Evolutionary conservation across 2,329 filamentous ascomycete genomes (phyloP), one percentile per base, ranked within the genome.

Genomic region (Hypoxylon sp.): DNA sequence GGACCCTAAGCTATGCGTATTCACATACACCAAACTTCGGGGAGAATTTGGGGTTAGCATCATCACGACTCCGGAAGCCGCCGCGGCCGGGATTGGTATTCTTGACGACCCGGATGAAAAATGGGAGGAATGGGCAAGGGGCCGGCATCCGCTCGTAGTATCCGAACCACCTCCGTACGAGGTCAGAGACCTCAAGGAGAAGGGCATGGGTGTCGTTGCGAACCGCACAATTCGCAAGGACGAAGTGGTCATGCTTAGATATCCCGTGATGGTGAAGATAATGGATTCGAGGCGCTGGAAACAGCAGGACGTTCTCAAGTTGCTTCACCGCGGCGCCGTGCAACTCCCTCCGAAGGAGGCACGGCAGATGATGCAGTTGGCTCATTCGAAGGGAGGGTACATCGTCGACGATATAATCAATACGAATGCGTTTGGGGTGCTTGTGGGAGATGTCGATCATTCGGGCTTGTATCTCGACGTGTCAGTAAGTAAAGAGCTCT

Each of bases 351-450:
- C 75, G 5, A 65, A 70, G 26, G 59, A 63, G 29, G 70, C 57
- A 6, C 56, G 70, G 67, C 54, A 70, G 46, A 63, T 81, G 22
- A 60, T 76, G 63, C 62, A 61, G 26, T 63, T 81, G 58, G 75
- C 79, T n/a, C 67, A 67, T 42, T 77, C 75, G 33, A 73, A 74
- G 3, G 77, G 76, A 2, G 77, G 74, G 1, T 76, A 78, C n/a
- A 65, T 74, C 3, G 56, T 80, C 0, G 77, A 80, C 47, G 78
- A 80, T 42, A 72, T 79, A 9, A 63, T 81, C 8, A 70, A 76
- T 24, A 80, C 79, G 5, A 81, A 81, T 47, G 74, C 79, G 0
- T 80, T 80, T 65, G 76, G 76, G 0, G 70, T 78, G 6, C 59
- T 67, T 2, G 58, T 78, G 0, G 48, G 68, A 50, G 64, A 67